Evolutionary conservation across 306 rosid species (phyloP).

Genomic region (Begonia loranthoides): DNA sequence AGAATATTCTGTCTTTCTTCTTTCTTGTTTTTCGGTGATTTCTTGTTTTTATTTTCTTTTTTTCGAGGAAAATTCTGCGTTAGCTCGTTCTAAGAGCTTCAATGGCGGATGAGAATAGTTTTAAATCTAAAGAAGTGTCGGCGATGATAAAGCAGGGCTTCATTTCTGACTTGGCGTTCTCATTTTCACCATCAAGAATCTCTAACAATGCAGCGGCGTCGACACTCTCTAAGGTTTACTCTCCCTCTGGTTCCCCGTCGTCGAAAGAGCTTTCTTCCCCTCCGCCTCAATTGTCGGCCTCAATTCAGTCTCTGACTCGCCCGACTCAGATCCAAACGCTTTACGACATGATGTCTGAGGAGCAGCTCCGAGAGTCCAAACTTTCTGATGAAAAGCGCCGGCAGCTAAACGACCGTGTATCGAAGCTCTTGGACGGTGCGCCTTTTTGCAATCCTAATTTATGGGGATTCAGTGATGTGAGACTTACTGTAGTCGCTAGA

Average conservation of each 20-base stretch:
- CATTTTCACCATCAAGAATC: conserved; percentile 58
- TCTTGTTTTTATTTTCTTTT: neutral
- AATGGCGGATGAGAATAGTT: conserved; percentile 44
- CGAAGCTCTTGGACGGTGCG: conserved; percentile 37
- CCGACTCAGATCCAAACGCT: conserved; percentile 40
- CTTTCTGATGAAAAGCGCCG: conserved; percentile 35
- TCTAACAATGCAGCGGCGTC: neutral
- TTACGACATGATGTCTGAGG: conserved; percentile 65
- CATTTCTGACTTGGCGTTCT: conserved; percentile 38
- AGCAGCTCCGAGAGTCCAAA: conserved; percentile 31
- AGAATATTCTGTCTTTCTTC: neutral
- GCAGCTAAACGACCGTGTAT: conserved; percentile 31
- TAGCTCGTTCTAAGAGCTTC: conserved; percentile 14
- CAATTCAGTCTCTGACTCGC: conserved; percentile 12
- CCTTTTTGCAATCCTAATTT: conserved; percentile 26
- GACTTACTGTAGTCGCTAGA: conserved; percentile 46
- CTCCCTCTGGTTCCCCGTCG: conserved; percentile 25
- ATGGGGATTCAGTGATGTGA: conserved; percentile 40
- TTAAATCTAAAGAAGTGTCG: conserved; percentile 62
- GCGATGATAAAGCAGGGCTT: conserved; percentile 78
- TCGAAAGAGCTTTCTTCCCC: conserved; percentile 27
- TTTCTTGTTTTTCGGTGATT: neutral
- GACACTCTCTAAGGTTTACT: conserved; percentile 23
- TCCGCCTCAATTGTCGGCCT: conserved; percentile 18
- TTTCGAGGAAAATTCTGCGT: neutral